Conservation (phyloP, 1,284 basidiomycete genomes). For the Jaminaea rosea region DNA sequence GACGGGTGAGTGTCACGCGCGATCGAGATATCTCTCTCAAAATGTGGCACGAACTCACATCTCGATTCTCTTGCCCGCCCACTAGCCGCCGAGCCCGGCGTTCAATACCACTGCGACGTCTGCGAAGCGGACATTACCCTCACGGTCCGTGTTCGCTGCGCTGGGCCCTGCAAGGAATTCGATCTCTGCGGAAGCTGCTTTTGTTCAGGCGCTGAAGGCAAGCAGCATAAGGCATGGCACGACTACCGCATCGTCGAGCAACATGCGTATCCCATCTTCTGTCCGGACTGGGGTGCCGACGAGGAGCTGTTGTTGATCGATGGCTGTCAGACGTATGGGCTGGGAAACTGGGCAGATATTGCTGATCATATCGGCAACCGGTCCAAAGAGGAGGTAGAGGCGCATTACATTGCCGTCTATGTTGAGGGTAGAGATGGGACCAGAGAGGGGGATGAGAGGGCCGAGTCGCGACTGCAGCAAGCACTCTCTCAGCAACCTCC, state of each 20-base stretch:
- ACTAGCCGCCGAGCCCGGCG: conserved; percentile 41
- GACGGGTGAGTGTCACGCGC: conserved; percentile 12
- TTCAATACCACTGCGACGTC: conserved; percentile 45
- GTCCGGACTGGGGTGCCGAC: conserved; percentile 93
- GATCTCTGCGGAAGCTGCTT: conserved; percentile 61
- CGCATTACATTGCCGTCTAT: conserved; percentile 78
- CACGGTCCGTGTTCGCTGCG: conserved; percentile 43
- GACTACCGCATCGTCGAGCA: conserved; percentile 90
- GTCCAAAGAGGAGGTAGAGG: conserved; percentile 85
- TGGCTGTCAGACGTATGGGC: conserved; percentile 75
- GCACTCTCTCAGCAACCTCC: not conserved
- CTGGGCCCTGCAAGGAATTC: conserved; percentile 47
- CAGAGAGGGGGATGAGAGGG: conserved; percentile 24
- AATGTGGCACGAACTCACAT: too few relatives aligned
- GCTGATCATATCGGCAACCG: conserved; percentile 91
- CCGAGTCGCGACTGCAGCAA: conserved; percentile 13
- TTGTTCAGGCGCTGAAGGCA: conserved; percentile 80
- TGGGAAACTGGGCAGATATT: conserved; percentile 96
- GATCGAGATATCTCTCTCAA: too few relatives aligned
- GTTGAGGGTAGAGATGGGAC: conserved; percentile 51
- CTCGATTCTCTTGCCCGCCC: not conserved
- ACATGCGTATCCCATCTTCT: conserved; percentile 89
- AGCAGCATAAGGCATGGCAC: conserved; percentile 76
- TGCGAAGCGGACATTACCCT: conserved; percentile 46
- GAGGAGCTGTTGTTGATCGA: conserved; percentile 90